Evolutionary conservation across 345 rosid species (phyloP).

Genomic region (Acer yangbiense): DNA sequence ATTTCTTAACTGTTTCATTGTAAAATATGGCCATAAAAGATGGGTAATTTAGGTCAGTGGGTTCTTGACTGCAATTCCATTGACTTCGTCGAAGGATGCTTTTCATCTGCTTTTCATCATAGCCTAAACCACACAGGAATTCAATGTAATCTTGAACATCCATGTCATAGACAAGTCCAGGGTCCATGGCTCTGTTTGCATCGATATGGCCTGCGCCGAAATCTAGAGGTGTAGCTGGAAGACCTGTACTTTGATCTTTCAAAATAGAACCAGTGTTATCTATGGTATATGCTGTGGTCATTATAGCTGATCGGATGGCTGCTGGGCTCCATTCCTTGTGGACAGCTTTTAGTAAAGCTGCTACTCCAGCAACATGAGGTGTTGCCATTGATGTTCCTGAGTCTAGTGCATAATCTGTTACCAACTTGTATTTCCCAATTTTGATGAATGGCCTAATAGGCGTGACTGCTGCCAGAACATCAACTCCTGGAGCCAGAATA

Average conservation of each 20-base stretch:
- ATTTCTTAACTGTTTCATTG: conserved; percentile 19
- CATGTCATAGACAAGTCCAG: conserved; percentile 42
- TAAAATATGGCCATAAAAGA: conserved; percentile 31
- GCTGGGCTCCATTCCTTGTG: conserved; percentile 44
- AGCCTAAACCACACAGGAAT: conserved; percentile 44
- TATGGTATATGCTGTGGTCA: conserved; percentile 43
- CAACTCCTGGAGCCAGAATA: conserved; percentile 45
- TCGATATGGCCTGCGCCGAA: conserved; percentile 42
- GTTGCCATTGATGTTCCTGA: conserved; percentile 57
- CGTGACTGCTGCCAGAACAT: conserved; percentile 38
- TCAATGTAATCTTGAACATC: conserved; percentile 35
- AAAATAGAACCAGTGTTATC: conserved; percentile 31
- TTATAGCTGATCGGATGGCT: conserved; percentile 46
- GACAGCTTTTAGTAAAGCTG: conserved; percentile 50
- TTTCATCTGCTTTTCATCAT: conserved; percentile 34
- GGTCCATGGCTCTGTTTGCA: conserved; percentile 47
- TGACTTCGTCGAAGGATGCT: conserved; percentile 30
- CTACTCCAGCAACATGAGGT: conserved; percentile 58
- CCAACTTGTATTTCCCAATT: conserved; percentile 28
- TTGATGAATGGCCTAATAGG: conserved; percentile 18
- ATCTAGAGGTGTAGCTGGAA: conserved; percentile 39
- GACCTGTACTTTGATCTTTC: conserved; percentile 17
- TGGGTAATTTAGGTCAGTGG: conserved; percentile 33
- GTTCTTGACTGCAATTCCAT: conserved; percentile 35
- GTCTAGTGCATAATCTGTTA: conserved; percentile 33